A percentile compares a stretch with the other conserved stretches of the same genome.
These are phyloP conservation scores for Suillus weaverae DNA, from an alignment of 768 basidiomycete genomes.

Conservation along the genomic window DNA sequence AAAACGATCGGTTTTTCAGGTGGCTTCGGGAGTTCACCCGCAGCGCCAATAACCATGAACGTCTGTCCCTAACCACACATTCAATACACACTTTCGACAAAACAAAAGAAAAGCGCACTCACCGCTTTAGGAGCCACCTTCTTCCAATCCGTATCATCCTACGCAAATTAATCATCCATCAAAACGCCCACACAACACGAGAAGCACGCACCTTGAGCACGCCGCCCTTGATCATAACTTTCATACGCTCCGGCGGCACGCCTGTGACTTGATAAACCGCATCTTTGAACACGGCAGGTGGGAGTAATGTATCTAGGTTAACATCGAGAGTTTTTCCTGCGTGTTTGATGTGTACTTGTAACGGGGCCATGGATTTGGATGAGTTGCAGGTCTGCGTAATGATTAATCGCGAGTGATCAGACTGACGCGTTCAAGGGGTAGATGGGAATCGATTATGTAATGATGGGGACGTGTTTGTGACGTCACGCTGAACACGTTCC, in stretches of 20 bases:
- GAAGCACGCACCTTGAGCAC: slow-evolving; percentile 70
- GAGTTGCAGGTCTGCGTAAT: slow-evolving; percentile 5
- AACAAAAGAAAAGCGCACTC: slow-evolving; percentile 24
- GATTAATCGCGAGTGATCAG: slow-evolving; percentile 9
- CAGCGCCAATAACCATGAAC: slow-evolving; percentile 91
- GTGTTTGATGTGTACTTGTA: slow-evolving; percentile 87
- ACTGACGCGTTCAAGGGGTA: slow-evolving; percentile 15
- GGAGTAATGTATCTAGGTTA: slow-evolving; percentile 68
- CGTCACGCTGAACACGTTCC: slow-evolving; percentile 29
- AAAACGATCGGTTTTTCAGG: slow-evolving; percentile 80
- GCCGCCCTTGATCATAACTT: slow-evolving; percentile 94
- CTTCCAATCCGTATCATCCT: slow-evolving; percentile 88
- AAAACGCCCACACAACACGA: neutral
- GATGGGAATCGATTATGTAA: slow-evolving; percentile 35
- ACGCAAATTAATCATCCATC: slow-evolving; percentile 9
- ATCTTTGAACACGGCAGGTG: slow-evolving; percentile 78
- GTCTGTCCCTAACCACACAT: slow-evolving; percentile 64
- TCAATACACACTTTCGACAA: slow-evolving; percentile 1
- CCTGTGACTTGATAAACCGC: slow-evolving; percentile 79
- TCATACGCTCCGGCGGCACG: slow-evolving; percentile 90
- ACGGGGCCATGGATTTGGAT: slow-evolving; percentile 51
- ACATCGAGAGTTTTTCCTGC: slow-evolving; percentile 77
- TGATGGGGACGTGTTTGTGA: slow-evolving; percentile 12
- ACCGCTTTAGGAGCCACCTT: slow-evolving; percentile 85
- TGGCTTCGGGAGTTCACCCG: slow-evolving; percentile 88